Conservation (phyloP, 1,284 basidiomycete species). For the Marasmius oreades region DNA sequence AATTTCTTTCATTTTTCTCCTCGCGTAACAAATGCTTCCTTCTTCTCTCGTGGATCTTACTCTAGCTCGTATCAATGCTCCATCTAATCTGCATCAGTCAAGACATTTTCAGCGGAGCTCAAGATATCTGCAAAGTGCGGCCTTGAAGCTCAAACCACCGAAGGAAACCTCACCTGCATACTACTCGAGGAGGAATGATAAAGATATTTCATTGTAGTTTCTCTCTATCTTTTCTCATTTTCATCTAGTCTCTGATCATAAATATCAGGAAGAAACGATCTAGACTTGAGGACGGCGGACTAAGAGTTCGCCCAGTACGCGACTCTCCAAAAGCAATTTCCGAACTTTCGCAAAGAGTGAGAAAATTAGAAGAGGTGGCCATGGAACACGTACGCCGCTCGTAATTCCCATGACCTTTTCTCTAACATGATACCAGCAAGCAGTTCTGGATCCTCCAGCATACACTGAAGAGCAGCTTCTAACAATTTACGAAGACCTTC, state of each 20-base stretch:
- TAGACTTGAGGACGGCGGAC: conserved; percentile 4
- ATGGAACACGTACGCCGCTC: conserved; percentile 34
- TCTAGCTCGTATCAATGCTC: conserved; percentile 21
- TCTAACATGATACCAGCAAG: conserved; percentile 22
- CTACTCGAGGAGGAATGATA: background rate
- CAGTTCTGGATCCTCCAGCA: conserved; percentile 27
- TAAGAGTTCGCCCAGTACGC: conserved; percentile 9
- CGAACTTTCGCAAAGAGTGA: conserved; percentile 37
- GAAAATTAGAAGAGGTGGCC: conserved; percentile 34
- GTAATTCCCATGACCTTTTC: conserved; percentile 9
- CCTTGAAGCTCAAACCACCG: conserved; percentile 7
- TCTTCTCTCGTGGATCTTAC: conserved; percentile 29
- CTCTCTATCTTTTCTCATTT: background rate
- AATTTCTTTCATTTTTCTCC: background rate
- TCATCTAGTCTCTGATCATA: background rate
- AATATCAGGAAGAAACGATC: background rate
- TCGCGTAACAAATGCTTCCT: conserved; percentile 21
- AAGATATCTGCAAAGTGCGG: conserved; percentile 9
- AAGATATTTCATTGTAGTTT: background rate
- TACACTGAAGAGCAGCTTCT: conserved; percentile 51
- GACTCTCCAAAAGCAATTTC: conserved; percentile 13
- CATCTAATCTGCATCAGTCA: background rate
- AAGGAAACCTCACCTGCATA: background rate
- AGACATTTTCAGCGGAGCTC: too few relatives aligned
- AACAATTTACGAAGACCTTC: conserved; percentile 50